Conservation (phyloP, 2,329 filamentous ascomycete species). For the Botrytis aclada region DNA sequence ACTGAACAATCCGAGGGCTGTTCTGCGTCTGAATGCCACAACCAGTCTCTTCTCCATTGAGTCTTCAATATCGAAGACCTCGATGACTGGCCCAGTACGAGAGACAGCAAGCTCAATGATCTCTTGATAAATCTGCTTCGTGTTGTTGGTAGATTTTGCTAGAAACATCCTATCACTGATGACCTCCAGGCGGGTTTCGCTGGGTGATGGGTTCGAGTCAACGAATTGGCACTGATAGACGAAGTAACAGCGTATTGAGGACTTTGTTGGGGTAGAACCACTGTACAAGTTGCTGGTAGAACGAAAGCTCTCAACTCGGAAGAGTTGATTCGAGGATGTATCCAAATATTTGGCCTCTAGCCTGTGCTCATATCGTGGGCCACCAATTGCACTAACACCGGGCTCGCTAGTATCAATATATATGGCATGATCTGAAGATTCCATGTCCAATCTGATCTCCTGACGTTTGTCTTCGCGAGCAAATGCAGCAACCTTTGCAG, state of each 20-base stretch:
- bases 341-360: conserved; percentile 96
- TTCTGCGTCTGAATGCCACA: conserved; percentile 89
- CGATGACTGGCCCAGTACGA: conserved; percentile 90
- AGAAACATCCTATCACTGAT: conserved; percentile 93
- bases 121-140: conserved; percentile 91
- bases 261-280: conserved; percentile 60
- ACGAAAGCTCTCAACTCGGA: conserved; percentile 96
- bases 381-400: conserved; percentile 69
- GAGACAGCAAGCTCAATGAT: conserved; percentile 82
- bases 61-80: conserved; percentile 93
- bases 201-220: conserved; percentile 66
- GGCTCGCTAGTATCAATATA: conserved; percentile 98
- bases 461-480: conserved; percentile 90
- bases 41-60: conserved; percentile 91
- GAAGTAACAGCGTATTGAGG: conserved; percentile 94
- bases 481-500: conserved; percentile 91
- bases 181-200: conserved; percentile 84
- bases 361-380: conserved; percentile 89
- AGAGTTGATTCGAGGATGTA: conserved; percentile 65
- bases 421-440: conserved; percentile 89
- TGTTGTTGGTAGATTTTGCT: conserved; percentile 94
- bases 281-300: conserved; percentile 74
- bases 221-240: conserved; percentile 95
- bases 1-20: conserved; percentile 90
- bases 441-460: conserved; percentile 94